Evolutionary conservation across 805 yeast species (phyloP).

Genomic region (Isabelozyma pseudorhagii): DNA sequence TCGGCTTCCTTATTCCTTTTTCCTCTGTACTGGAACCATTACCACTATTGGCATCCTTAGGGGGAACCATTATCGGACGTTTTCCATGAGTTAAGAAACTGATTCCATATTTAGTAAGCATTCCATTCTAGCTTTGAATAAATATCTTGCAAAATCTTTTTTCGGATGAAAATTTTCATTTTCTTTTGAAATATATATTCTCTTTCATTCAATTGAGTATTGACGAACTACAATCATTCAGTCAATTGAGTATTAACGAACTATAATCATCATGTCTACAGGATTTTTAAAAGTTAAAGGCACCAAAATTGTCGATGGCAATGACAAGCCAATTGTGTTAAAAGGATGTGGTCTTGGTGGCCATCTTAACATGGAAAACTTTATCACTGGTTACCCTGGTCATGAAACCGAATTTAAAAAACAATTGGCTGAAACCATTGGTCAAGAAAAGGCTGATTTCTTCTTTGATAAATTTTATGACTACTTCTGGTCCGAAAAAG

Average conservation of each 20-base stretch:
- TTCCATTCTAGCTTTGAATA: neutral
- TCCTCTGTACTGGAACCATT: neutral
- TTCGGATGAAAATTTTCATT: neutral
- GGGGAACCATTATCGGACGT: neutral
- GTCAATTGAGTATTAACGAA: neutral
- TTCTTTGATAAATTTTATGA: slow-evolving; percentile 52
- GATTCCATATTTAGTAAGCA: neutral
- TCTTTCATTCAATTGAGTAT: neutral
- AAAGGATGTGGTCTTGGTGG: slow-evolving; percentile 51
- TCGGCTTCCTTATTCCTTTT: neutral
- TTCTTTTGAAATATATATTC: neutral
- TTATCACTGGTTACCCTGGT: slow-evolving; percentile 55
- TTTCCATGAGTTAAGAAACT: no score
- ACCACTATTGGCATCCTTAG: neutral
- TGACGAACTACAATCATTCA: neutral
- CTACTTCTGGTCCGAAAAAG: slow-evolving; percentile 51
- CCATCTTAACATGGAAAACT: slow-evolving; percentile 53
- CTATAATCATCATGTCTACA: neutral
- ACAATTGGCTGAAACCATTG: slow-evolving; percentile 37
- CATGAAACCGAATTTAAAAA: slow-evolving; percentile 50
- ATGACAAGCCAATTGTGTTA: slow-evolving; percentile 37
- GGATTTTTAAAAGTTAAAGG: slow-evolving; percentile 40
- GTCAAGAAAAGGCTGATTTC: slow-evolving; percentile 45
- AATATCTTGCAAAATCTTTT: neutral
- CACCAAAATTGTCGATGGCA: slow-evolving; percentile 45